Base-by-base conservation (phyloP, 352 stramenopile species). In the Globisporangium nagaii region DNA sequence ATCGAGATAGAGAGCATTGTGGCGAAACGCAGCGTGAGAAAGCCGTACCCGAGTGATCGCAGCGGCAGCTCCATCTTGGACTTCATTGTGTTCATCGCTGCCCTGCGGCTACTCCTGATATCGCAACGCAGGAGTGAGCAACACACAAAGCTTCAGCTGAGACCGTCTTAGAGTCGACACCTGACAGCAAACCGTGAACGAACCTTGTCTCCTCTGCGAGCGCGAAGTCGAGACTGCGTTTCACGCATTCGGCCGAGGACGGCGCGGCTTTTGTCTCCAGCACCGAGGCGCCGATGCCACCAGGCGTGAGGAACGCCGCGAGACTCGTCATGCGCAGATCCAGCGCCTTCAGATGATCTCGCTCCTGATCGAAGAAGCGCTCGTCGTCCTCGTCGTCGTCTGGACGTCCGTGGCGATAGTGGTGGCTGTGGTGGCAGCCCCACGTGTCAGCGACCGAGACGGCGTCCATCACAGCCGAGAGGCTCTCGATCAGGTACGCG, bases 51-150 rank as follows among this genome's bases (percentile, higher is more conserved):
- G 64, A 75, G 66, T 19, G 66, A 68, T 6, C 60, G 54, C 12
- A 75, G 27, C 10, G 73, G 73, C 34, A 84, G 41, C 30, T 80
- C 71, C 20, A 84, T 67, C 64, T 87, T 87, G 13, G 63, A 19
- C 58, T 79, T 44, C 31, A 63, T 45, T 22, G 47, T 25, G 3
- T 32, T 60, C 6, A 46, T 9, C 40, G 39, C 41, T 31, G 42
- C 15, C 35, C 42, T 37, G 25, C 58, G 67, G 20, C 47, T 43
- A 10, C 19, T 17, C 25, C 65, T 73, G 47, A 25, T 36, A n/a
- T n/a, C n/a, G n/a, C n/a, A n/a, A n/a, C n/a, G 24, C 19, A 9
- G 22, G 6, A 35, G 17, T 19, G 12, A 39, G 3, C 2, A 3
- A 31, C 22, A 8, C 40, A 20, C 20, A 12, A 34, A 13, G 6